Evolutionary conservation across 768 basidiomycete genomes (phyloP).

Genomic region (Suillus hirtellus): DNA sequence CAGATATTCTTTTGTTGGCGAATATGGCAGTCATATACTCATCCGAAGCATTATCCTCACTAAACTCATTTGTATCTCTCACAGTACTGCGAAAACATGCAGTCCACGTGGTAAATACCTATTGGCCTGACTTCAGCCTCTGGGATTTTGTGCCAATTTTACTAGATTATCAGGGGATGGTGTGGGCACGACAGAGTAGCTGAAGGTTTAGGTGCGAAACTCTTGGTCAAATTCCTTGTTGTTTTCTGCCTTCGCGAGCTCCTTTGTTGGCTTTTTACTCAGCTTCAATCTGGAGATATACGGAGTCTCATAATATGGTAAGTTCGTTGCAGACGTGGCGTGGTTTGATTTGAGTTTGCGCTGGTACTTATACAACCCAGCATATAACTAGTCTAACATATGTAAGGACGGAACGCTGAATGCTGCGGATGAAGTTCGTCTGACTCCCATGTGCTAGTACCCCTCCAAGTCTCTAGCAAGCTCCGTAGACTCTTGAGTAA

Average conservation of each 20-base stretch:
- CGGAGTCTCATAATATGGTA: conserved; percentile 35
- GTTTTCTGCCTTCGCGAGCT: neutral
- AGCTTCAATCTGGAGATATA: neutral
- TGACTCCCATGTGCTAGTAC: too few relatives aligned
- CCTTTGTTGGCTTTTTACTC: neutral
- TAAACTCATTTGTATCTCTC: neutral
- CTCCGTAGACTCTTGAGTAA: neutral
- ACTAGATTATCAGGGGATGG: conserved; percentile 77
- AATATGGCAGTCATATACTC: neutral
- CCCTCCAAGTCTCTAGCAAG: neutral
- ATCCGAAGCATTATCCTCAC: neutral
- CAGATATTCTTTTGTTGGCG: conserved; percentile 34
- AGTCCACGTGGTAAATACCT: conserved; percentile 82
- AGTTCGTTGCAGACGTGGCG: too few relatives aligned
- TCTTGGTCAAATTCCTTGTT: conserved; percentile 14
- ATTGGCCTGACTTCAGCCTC: conserved; percentile 94
- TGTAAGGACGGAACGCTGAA: too few relatives aligned
- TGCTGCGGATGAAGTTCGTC: too few relatives aligned
- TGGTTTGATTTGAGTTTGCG: too few relatives aligned
- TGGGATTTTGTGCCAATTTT: conserved; percentile 85
- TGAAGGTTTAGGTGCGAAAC: conserved; percentile 33
- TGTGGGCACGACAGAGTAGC: conserved; percentile 44
- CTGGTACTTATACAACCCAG: too few relatives aligned
- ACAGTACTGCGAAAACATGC: conserved; percentile 80
- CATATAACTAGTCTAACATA: too few relatives aligned